Evolutionary conservation across 2,329 filamentous ascomycete genomes (phyloP), one percentile per base, ranked within the genome.

Genomic region (Aspergillaceae sp.): DNA sequence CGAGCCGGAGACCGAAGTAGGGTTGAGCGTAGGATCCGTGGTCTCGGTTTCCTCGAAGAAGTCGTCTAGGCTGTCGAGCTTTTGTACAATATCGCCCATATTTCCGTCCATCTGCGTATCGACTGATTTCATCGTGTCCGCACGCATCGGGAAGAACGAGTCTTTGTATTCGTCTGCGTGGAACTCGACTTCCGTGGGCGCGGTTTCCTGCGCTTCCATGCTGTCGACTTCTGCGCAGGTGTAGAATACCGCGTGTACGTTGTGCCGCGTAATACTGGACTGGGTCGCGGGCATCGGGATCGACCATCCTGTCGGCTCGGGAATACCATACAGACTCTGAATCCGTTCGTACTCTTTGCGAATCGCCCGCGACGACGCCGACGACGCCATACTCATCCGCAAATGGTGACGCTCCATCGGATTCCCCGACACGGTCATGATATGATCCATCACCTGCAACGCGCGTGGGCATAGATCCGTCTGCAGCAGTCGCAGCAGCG

Each of bases 231-330:
- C 84, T 44, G 87, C 85, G 60, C 90, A 96, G 53, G 90, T 94
- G 67, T 95, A 95, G 67, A 96, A 97, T 0, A 92, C 90, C 0
- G 90, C 88, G 63, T 97, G 91, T 2, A 98, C 92, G 57, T 98
- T 98, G 48, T 84, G 80, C 47, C 92, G 79, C 3, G 92, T 97
- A 32, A 83, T 80, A 45, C 85, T 83, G 0, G 90, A 92, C 70
- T 95, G 91, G 46, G 86, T 84, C 0, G 91, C 91, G 10, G 92
- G 92, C 63, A 94, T 81, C 0, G 92, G 91, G 40, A 98, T 88
- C 0, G 92, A 92, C 92, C 92, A 98, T 2, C 92, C 92, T 10
- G 87, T 92, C 26, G 89, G 84, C 62, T 97, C 91, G 0, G 92
- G 92, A 48, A 98, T 97, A 29, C 94, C 94, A 63, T 97, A 98